These are phyloP conservation scores for Heliosperma pusillum DNA, from an alignment of 148 eudicot genomes.

Conservation along the genomic window DNA sequence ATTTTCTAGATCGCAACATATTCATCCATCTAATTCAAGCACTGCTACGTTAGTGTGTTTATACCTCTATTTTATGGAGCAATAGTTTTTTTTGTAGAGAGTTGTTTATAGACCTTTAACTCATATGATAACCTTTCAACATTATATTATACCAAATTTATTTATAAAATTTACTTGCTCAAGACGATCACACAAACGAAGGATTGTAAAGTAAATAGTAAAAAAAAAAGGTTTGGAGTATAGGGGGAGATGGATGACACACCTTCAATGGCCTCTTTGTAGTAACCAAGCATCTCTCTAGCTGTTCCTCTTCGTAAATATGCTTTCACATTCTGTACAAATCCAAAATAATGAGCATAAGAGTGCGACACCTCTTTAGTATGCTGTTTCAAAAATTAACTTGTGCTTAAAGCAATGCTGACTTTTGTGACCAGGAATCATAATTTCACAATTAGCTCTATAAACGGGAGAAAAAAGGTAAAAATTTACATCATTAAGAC, in stretches of 20 bases:
- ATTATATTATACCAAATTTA: neutral
- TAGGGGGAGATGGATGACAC: slow-evolving; percentile 3
- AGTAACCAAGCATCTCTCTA: slow-evolving; percentile 84
- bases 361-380: neutral
- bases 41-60: neutral
- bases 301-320: slow-evolving; percentile 92
- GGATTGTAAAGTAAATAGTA: neutral
- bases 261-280: slow-evolving; percentile 85
- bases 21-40: neutral
- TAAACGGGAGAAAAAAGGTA: neutral
- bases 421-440: neutral
- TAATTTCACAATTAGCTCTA: neutral
- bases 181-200: neutral
- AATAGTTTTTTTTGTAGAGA: too few species aligned
- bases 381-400: neutral
- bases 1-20: neutral
- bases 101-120: too few species aligned
- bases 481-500: neutral
- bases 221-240: neutral
- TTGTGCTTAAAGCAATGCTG: neutral
- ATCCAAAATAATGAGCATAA: neutral
- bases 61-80: too few species aligned
- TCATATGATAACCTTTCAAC: neutral
- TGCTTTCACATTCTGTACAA: slow-evolving; percentile 79
- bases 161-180: neutral